Conservation (phyloP, 495 filamentous ascomycete species). For the Pseudomonodictys pantanalensis region DNA sequence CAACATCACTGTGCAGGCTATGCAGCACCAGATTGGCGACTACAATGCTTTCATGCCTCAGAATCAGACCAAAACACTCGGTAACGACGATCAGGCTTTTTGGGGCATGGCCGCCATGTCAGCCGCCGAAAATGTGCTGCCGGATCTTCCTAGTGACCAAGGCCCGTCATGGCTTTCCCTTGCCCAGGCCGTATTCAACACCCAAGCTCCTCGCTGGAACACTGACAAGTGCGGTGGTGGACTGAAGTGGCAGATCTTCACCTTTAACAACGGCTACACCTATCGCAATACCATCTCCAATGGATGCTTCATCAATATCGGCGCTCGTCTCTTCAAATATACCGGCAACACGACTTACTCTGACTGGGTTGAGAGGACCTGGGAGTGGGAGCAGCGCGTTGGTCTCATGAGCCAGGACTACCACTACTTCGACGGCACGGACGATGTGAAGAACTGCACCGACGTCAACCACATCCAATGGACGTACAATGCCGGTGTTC, state of each 20-base stretch:
- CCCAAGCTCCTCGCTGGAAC: slow-evolving; percentile 70
- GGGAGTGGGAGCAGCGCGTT: slow-evolving; percentile 62
- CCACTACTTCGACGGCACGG: slow-evolving; percentile 66
- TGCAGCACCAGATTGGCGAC: slow-evolving; percentile 50
- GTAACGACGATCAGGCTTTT: slow-evolving; percentile 59
- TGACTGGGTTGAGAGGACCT: slow-evolving; percentile 70
- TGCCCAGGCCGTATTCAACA: slow-evolving; percentile 76
- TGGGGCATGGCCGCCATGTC: slow-evolving; percentile 58
- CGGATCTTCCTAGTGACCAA: slow-evolving; percentile 47
- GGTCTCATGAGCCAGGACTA: slow-evolving; percentile 54
- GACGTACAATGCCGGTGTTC: slow-evolving; percentile 74
- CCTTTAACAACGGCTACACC: slow-evolving; percentile 74
- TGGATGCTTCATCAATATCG: slow-evolving; percentile 78
- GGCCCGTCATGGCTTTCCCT: slow-evolving; percentile 68
- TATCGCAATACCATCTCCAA: slow-evolving; percentile 81
- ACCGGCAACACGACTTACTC: slow-evolving; percentile 74
- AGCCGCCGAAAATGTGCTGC: slow-evolving; percentile 52
- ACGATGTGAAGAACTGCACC: slow-evolving; percentile 55
- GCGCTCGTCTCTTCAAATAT: slow-evolving; percentile 69
- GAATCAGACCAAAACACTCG: slow-evolving; percentile 46
- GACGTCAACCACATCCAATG: slow-evolving; percentile 64
- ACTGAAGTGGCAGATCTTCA: slow-evolving; percentile 80
- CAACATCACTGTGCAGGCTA: slow-evolving; percentile 48
- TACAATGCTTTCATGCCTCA: slow-evolving; percentile 52
- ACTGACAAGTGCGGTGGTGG: slow-evolving; percentile 67